Base-by-base conservation (phyloP, 2,329 filamentous ascomycete species). In the Paraphoma sp. region DNA sequence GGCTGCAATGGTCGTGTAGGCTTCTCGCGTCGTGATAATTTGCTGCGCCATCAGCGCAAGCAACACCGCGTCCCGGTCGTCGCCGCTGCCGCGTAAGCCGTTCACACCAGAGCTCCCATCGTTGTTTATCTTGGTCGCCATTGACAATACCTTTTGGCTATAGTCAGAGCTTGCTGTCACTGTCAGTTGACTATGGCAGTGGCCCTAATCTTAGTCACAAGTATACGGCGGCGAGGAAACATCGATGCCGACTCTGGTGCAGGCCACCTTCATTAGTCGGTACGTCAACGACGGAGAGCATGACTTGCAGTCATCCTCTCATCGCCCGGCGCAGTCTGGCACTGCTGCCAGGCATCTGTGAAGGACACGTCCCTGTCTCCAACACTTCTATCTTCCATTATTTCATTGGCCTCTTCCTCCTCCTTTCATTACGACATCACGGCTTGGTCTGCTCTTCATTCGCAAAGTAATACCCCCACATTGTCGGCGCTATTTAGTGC, bases 21-120 rank as follows among this genome's bases (percentile, higher is more conserved):
- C 48, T 76, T 76, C 63, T 73, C 73, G 16, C 69, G 74, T 17
- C 70, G 63, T 29, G 74, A 76, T 53, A 76, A 76, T 40, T 63
- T 75, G 17, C 58, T 68, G 14, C 70, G 74, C 23, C 74, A 76
- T 53, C 64, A 68, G 43, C 68, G 72, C 36, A 72, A 62, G 14
- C 63, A 71, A 48, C 74, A 76, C 48, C 57, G 51, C 2, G 5
- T 23, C 23, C 23, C 23, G 23, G 31, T 46, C 29, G 47, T 63
- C 30, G 33, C 56, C 47, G 54, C 50, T 12, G n/a, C 44, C 14
- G 33, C 40, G 16, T 49, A 45, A 18, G 7, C 48, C 16, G 3
- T 36, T 31, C 42, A 23, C 17, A 14, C 23, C 18, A 12, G 17
- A 12, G 12, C 9, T 16, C 12, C 1, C 17, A 43, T 12, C 16